Percentiles rank a stretch among this genome's conserved stretches.
phyloP scores from a whole-genome alignment of 73 alveolate species.

The Paramecium caudatum region DNA sequence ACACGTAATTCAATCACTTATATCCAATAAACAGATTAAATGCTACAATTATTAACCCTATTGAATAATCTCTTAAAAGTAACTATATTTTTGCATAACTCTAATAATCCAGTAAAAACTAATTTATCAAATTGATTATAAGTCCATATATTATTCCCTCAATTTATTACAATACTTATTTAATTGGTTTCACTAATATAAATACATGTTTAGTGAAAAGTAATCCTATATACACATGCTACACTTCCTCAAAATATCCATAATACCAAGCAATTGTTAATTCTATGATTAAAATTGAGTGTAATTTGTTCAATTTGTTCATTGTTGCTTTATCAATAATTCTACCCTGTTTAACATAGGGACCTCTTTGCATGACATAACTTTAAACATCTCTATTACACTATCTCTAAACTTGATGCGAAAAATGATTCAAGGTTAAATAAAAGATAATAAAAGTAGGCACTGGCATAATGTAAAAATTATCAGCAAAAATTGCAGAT shows the following conservation, averaged over 20 bases:
- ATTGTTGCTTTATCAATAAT: neutral
- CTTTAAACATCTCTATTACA: neutral
- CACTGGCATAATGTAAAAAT: constrained; percentile 20
- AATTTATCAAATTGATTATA: neutral
- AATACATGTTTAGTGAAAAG: constrained; percentile 7
- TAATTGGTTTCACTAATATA: constrained; percentile 35
- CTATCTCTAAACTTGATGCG: neutral
- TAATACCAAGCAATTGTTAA: neutral
- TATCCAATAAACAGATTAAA: constrained; percentile 26
- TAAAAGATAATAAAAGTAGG: constrained; percentile 35
- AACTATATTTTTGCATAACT: neutral
- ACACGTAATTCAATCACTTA: neutral
- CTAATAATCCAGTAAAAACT: neutral
- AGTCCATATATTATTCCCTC: constrained; percentile 37
- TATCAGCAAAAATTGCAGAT: neutral
- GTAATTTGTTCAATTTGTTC: neutral
- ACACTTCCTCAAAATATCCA: neutral
- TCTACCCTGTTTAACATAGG: constrained; percentile 2
- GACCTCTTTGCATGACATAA: constrained; percentile 50
- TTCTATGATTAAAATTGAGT: constrained; percentile 1
- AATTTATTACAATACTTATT: constrained; percentile 24
- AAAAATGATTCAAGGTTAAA: neutral
- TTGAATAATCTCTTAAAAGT: constrained; percentile 22
- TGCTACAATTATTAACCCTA: constrained; percentile 37
- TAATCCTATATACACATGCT: constrained; percentile 24